Conservation (phyloP, 2,329 filamentous ascomycete genomes). For the Penicillium hordei region DNA sequence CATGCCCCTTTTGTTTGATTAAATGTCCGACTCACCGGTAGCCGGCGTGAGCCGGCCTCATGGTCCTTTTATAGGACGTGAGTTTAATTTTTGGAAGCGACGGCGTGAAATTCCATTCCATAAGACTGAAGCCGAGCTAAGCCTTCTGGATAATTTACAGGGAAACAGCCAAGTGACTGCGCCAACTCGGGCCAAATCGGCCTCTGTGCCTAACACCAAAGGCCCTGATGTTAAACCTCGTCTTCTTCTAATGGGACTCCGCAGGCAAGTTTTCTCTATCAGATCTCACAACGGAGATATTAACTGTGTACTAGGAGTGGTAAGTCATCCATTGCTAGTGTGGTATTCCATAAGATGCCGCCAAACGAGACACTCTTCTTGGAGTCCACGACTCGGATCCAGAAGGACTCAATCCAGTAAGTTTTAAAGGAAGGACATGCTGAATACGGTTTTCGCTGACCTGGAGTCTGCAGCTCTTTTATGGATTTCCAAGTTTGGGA, state of each 20-base stretch:
- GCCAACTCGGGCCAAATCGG: constrained; percentile 28
- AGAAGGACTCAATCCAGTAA: constrained; percentile 93
- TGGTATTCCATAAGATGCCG: constrained; percentile 98
- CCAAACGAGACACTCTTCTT: constrained; percentile 94
- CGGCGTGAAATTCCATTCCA: constrained; percentile 6
- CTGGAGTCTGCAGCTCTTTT: constrained; percentile 67
- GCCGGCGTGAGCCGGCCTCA: constrained; percentile 16
- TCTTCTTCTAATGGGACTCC: constrained; percentile 89
- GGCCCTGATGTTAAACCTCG: constrained; percentile 70
- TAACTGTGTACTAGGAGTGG: constrained; percentile 67
- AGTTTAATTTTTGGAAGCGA: constrained; percentile 12
- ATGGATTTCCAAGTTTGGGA: constrained; percentile 99
- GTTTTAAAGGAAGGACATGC: constrained; percentile 36
- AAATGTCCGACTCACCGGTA: constrained; percentile 6
- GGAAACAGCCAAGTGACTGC: constrained; percentile 27
- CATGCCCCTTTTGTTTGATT: constrained; percentile 1
- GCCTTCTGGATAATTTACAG: constrained; percentile 37
- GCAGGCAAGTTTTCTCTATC: constrained; percentile 62
- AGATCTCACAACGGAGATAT: neutral
- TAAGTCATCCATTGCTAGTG: constrained; percentile 96
- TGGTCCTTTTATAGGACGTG: constrained; percentile 19
- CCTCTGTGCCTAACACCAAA: constrained; percentile 40
- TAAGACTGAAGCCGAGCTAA: constrained; percentile 38
- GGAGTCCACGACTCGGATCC: constrained; percentile 89
- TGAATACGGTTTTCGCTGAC: neutral